Percentiles rank a stretch among this genome's conserved stretches.
These are phyloP conservation scores for Xylaria palmicola DNA, from an alignment of 495 filamentous ascomycete genomes.

Conservation along the genomic window DNA sequence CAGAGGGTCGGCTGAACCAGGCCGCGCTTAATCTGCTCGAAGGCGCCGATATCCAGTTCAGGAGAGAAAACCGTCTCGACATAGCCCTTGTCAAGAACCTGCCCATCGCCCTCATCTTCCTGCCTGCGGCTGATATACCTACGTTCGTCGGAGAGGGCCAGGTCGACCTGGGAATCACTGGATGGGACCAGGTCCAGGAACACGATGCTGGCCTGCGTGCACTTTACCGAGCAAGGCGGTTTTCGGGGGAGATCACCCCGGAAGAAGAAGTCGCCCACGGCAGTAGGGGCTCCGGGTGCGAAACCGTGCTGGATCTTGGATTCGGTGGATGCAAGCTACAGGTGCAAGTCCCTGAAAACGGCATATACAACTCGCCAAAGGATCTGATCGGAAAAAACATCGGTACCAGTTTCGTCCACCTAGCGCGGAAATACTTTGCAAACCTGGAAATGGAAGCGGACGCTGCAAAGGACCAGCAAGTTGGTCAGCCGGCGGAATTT, in stretches of 20 bases:
- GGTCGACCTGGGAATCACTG: conserved; percentile 93
- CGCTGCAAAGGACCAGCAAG: conserved; percentile 20
- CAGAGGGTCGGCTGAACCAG: conserved; percentile 90
- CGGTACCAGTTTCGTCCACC: conserved; percentile 87
- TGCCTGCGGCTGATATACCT: conserved; percentile 94
- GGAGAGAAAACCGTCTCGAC: conserved; percentile 86
- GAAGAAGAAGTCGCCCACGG: conserved; percentile 36
- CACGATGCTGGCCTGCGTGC: conserved; percentile 72
- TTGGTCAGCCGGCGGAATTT: conserved; percentile 13
- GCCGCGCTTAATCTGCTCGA: conserved; percentile 82
- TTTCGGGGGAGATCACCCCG: conserved; percentile 49
- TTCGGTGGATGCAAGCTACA: conserved; percentile 92
- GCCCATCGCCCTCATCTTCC: conserved; percentile 93
- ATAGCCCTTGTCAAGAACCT: conserved; percentile 96
- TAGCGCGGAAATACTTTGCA: conserved; percentile 79
- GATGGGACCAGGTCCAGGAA: conserved; percentile 87
- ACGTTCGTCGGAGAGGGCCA: conserved; percentile 93
- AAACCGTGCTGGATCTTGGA: conserved; percentile 81
- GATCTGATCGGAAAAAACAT: conserved; percentile 92
- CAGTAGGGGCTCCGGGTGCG: conserved; percentile 54
- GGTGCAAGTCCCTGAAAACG: conserved; percentile 91
- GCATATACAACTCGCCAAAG: conserved; percentile 62
- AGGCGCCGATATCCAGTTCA: conserved; percentile 94
- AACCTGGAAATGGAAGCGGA: conserved; percentile 61
- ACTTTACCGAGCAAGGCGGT: conserved; percentile 48